phyloP scores from a whole-genome alignment of 208 protist genomes.

The Acanthamoeba healyi region DNA sequence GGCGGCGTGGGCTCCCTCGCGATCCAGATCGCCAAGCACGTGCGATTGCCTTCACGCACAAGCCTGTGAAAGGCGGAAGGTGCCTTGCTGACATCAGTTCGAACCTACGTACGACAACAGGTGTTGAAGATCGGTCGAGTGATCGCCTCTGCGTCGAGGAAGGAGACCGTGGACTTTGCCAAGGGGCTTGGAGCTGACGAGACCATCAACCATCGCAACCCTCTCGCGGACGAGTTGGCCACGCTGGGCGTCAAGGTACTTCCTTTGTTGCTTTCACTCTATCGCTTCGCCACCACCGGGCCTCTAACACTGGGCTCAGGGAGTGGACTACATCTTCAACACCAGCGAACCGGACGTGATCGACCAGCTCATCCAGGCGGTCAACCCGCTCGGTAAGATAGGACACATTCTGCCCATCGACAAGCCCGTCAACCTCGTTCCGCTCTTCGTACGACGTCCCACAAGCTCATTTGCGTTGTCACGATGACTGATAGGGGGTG shows the following conservation, averaged over 20 bases:
- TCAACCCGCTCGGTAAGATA: constrained; percentile 63
- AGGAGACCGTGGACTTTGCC: neutral
- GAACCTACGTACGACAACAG: neutral
- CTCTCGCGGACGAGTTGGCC: neutral
- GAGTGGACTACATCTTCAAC: constrained; percentile 75
- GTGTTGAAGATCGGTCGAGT: constrained; percentile 64
- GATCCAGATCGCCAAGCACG: constrained; percentile 50
- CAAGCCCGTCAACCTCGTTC: constrained; percentile 5
- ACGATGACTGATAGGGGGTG: neutral
- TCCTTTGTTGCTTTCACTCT: neutral
- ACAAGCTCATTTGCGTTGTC: neutral
- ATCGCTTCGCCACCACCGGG: too few relatives aligned
- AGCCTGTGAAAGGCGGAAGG: neutral
- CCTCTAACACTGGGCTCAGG: neutral
- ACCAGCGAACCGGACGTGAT: constrained; percentile 14
- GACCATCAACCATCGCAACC: constrained; percentile 54
- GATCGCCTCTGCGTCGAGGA: constrained; percentile 32
- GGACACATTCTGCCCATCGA: constrained; percentile 4
- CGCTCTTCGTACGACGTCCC: constrained; percentile 47
- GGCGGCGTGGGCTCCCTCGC: constrained; percentile 70
- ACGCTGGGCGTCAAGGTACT: constrained; percentile 39
- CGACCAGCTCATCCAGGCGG: constrained; percentile 31
- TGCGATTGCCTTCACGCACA: neutral
- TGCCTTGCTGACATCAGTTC: neutral
- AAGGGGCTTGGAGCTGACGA: constrained; percentile 23